Base-by-base conservation (phyloP, 164 flowering plant genomes). In the Chimonanthus salicifolius region DNA sequence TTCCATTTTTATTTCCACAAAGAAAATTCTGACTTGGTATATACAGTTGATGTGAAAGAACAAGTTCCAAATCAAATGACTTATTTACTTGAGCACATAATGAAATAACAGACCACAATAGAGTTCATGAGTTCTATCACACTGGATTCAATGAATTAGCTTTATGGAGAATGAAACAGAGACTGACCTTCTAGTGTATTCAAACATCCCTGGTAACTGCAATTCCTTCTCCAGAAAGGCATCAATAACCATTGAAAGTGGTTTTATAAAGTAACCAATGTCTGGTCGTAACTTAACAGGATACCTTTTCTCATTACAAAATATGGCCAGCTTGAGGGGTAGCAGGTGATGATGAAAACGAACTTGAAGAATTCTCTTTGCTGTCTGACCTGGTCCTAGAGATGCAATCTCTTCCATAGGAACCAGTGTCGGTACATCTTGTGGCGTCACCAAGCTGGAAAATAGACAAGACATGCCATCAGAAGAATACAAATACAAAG, bases 221-320 rank as follows among this genome's bases (percentile, higher is more conserved):
- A 91, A 87, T 80, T 92, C 99, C 81, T 84, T 86, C 7, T 75
- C 72, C 43, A 49, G 71, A 82, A 91, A 92, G 58, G 77, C 74
- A 63, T 85, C 84, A 75, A 84, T 47, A 73, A 88, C 87, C 85
- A 91, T 81, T 45, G 86, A 80, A 67, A 92, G 90, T 78, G 99
- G 94, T 81, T 87, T 92, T 43, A 94, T 84, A 76, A 94, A 94
- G 67, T 91, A 94, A 68, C 97, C 97, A 78, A 94, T 88, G 77
- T 94, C 95, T 47, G 99, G 99, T 76, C 95, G 83, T 85, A 94
- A 82, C 85, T 92, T 94, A 71, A 89, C 92, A 74, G 84, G 85
- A 67, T 80, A 72, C 75, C 71, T 88, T 79, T 82, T 87, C 50
- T 85, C 94, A 79, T 82, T 80, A 68, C 87, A 90, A 77, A 74